phyloP scores from a whole-genome alignment of 2,329 filamentous ascomycete genomes.

The Trichoderma sp. region DNA sequence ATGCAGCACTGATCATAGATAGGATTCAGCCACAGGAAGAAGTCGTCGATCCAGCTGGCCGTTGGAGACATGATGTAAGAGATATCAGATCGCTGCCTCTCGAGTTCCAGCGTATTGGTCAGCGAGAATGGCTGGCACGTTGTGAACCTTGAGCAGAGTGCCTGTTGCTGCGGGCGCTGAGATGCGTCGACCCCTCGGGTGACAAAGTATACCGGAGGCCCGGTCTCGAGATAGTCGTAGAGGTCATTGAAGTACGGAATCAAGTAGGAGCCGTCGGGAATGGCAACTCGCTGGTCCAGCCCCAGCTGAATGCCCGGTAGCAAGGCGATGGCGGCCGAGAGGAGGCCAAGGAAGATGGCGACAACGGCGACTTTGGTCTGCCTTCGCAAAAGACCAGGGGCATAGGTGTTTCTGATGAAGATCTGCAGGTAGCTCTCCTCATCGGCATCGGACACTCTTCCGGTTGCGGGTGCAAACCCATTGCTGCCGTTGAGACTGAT shows the following conservation, averaged over 20 bases:
- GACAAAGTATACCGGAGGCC: conserved; percentile 95
- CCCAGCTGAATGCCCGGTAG: conserved; percentile 84
- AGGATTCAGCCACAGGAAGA: conserved; percentile 95
- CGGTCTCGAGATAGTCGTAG: conserved; percentile 86
- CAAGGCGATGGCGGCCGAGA: conserved; percentile 81
- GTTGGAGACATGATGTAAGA: conserved; percentile 88
- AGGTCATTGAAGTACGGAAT: conserved; percentile 97
- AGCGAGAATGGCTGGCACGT: conserved; percentile 83
- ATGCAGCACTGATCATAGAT: conserved; percentile 71
- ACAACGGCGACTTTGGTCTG: conserved; percentile 78
- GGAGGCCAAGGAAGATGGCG: conserved; percentile 80
- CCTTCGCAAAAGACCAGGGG: conserved; percentile 76
- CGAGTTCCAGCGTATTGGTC: conserved; percentile 88
- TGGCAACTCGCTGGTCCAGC: conserved; percentile 90
- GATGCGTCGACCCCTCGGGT: conserved; percentile 80
- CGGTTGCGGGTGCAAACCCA: conserved; percentile 57
- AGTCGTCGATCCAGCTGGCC: conserved; percentile 97
- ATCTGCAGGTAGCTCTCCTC: conserved; percentile 82
- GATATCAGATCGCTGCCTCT: conserved; percentile 83
- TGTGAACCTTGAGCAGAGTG: conserved; percentile 88
- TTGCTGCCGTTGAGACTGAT: conserved; percentile 63
- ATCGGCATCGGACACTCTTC: conserved; percentile 69
- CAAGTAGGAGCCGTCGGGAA: conserved; percentile 90
- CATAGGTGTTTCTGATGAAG: conserved; percentile 90
- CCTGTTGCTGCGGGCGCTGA: conserved; percentile 72